Evolutionary conservation across 2,329 filamentous ascomycete species (phyloP).

Genomic region (Chaetomiaceae sp.): DNA sequence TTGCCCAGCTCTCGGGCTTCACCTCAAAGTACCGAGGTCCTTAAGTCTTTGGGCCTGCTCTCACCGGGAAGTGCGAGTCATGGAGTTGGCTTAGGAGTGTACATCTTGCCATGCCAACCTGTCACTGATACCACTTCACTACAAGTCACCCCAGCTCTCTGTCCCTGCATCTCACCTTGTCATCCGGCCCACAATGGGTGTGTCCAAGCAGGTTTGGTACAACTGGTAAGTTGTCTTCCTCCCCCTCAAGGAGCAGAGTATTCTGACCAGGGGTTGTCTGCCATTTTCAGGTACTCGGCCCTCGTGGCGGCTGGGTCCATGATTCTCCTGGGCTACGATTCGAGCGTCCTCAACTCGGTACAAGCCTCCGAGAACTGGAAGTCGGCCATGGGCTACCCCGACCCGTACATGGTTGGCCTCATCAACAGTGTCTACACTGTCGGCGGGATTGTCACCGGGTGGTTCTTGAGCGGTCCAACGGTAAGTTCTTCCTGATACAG

Average conservation of each 20-base stretch:
- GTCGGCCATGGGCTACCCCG: not conserved
- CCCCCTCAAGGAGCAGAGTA: not conserved
- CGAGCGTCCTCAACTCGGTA: slow-evolving; percentile 1
- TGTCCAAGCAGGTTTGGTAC: not conserved
- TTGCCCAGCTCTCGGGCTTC: no score
- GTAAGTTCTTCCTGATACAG: not conserved
- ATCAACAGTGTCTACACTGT: not conserved
- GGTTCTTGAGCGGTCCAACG: not conserved
- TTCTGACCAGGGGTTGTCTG: not conserved
- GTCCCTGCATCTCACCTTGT: not conserved
- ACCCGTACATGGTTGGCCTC: not conserved
- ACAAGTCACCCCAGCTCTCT: no score
- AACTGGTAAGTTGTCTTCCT: not conserved
- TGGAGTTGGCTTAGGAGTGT: no score
- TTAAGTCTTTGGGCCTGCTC: no score
- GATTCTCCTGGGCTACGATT: not conserved
- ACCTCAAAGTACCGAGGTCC: no score
- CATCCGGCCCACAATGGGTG: not conserved
- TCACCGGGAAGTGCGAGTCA: no score
- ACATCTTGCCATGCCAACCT: no score
- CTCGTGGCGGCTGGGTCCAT: slow-evolving; percentile 1
- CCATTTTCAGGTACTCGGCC: not conserved
- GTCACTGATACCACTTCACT: no score
- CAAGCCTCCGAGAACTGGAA: not conserved
- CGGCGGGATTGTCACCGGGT: not conserved